A percentile compares a stretch with the other conserved stretches of the same genome.
Conservation (phyloP, 495 filamentous ascomycete species). For the Hypomontagnella monticulosa region DNA sequence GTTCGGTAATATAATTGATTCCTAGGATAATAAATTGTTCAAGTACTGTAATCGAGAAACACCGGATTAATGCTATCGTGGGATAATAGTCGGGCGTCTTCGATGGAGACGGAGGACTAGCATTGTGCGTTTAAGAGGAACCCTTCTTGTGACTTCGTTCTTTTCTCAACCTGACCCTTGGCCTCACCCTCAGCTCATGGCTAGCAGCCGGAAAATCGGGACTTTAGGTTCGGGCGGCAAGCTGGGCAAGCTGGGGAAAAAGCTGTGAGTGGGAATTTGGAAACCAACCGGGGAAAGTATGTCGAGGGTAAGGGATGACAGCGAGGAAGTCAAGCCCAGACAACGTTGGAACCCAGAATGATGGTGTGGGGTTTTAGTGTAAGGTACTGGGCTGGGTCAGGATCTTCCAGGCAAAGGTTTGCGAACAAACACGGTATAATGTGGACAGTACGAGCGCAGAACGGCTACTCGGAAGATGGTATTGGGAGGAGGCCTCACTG, state of each 20-base stretch:
- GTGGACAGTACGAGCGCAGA: constrained; percentile 1
- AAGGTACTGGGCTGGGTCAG: constrained; percentile 6
- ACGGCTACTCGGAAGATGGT: constrained; percentile 26
- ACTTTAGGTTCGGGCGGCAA: constrained; percentile 13
- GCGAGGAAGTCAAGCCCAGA: neutral
- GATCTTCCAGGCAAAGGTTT: constrained; percentile 20
- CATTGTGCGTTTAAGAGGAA: constrained; percentile 42
- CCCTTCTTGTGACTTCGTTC: constrained; percentile 29
- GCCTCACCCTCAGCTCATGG: constrained; percentile 35
- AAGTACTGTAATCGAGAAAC: constrained; percentile 25
- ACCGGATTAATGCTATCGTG: constrained; percentile 45
- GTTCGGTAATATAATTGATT: constrained; percentile 2
- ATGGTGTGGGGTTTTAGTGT: constrained; percentile 26
- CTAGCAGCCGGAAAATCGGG: constrained; percentile 25
- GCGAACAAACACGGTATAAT: constrained; percentile 6
- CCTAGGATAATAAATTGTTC: neutral
- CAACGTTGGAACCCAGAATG: constrained; percentile 3
- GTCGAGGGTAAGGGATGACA: constrained; percentile 24
- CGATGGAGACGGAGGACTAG: constrained; percentile 40
- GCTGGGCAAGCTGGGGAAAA: neutral
- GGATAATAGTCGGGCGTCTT: constrained; percentile 49
- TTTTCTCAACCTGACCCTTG: constrained; percentile 26
- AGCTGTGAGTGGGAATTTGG: constrained; percentile 6
- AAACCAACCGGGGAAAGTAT: constrained; percentile 1
- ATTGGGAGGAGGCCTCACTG: constrained; percentile 35